These are phyloP conservation scores for Incumbomyces lentus DNA, from an alignment of 2,329 filamentous ascomycete species.

Conservation along the genomic window DNA sequence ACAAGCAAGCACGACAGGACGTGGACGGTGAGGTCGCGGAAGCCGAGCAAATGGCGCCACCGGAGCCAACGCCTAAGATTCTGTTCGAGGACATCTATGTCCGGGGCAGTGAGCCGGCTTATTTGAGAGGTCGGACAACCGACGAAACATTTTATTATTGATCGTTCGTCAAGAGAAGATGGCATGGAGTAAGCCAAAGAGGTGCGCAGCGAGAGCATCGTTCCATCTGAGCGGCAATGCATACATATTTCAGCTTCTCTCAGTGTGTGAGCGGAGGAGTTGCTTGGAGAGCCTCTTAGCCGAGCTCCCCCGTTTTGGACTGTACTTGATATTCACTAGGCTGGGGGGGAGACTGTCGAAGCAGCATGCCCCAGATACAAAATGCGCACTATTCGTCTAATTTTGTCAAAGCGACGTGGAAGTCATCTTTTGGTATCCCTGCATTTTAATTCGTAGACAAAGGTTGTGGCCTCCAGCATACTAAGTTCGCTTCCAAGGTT, in stretches of 20 bases:
- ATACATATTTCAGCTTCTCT: too few relatives aligned
- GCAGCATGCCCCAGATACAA: too few relatives aligned
- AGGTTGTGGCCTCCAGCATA: too few relatives aligned
- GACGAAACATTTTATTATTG: conserved; percentile 87
- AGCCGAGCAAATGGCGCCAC: conserved; percentile 77
- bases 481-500: too few relatives aligned
- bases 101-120: conserved; percentile 73
- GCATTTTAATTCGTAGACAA: background rate
- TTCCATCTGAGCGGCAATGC: conserved; percentile 1
- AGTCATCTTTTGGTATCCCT: background rate
- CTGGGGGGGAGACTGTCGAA: too few relatives aligned
- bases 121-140: conserved; percentile 73
- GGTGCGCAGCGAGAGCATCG: conserved; percentile 28
- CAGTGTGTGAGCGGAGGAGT: too few relatives aligned
- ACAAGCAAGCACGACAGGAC: conserved; percentile 79
- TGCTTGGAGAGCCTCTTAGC: too few relatives aligned
- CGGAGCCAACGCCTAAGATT: conserved; percentile 69
- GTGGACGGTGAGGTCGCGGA: conserved; percentile 84
- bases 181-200: too few relatives aligned
- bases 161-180: conserved; percentile 4
- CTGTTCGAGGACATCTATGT: conserved; percentile 97
- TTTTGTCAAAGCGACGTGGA: too few relatives aligned
- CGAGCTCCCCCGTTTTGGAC: too few relatives aligned
- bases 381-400: too few relatives aligned
- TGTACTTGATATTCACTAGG: too few relatives aligned